Percentiles rank a stretch among this genome's conserved stretches.
These are phyloP conservation scores for Chamaecrista fasciculata DNA, from an alignment of 306 rosid genomes.

Conservation along the genomic window DNA sequence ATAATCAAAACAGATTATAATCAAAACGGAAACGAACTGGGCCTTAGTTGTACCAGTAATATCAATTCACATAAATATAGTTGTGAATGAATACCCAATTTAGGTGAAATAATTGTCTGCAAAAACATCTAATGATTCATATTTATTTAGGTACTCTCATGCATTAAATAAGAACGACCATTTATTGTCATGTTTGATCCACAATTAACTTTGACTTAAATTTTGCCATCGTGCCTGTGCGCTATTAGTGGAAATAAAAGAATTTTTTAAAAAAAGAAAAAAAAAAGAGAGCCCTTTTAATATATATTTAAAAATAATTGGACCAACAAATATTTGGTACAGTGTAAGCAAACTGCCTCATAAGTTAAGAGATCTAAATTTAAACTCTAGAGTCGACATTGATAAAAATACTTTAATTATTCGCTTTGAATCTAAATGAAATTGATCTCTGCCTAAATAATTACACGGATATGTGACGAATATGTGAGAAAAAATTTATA, in stretches of 20 bases:
- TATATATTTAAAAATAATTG: not conserved
- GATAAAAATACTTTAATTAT: too few species aligned
- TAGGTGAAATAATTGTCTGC: not conserved
- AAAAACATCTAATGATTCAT: conserved; percentile 2
- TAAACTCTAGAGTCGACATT: too few species aligned
- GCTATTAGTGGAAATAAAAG: not conserved
- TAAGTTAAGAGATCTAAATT: too few species aligned
- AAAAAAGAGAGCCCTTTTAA: not conserved
- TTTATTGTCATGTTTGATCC: not conserved
- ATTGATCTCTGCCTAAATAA: too few species aligned
- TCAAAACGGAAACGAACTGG: too few species aligned
- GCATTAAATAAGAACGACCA: not conserved
- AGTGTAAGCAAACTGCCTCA: too few species aligned
- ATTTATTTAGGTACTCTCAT: not conserved
- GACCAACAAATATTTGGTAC: not conserved
- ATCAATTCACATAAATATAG: not conserved
- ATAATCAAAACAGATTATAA: too few species aligned
- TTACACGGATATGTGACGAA: too few species aligned
- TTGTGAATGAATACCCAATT: not conserved
- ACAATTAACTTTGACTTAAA: not conserved
- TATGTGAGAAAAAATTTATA: too few species aligned
- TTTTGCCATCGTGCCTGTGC: not conserved
- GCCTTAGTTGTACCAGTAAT: too few species aligned
- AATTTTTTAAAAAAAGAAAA: too few species aligned
- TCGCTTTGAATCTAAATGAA: too few species aligned